Evolutionary conservation across 1,284 basidiomycete genomes (phyloP), one percentile per base, ranked within the genome.

Genomic region (Ceratobasidium sp.): DNA sequence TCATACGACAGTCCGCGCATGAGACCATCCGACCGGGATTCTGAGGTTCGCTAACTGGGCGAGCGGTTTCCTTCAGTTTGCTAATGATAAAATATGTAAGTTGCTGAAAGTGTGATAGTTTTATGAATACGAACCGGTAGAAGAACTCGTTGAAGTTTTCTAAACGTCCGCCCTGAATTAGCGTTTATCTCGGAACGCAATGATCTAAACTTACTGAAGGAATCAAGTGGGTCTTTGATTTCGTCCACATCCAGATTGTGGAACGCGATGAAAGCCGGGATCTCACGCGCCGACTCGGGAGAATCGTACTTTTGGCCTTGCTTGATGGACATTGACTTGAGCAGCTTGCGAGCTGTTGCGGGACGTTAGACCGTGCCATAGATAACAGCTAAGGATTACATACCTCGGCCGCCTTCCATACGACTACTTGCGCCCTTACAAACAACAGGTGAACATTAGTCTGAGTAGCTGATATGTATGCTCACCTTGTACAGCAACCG

Each of bases 231-330:
- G 51, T 97, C 93, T 20, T 90, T 85, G 61, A 98, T 93, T 84
- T 99, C 97, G 63, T 93, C 87, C 23, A 93, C 87, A 26, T 97
- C 91, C 66, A 99, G 89, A 10, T 91, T 90, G 85, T 99, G 96
- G 88, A 99, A 99, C 39, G 93, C 90, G 80, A 99, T 94, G 84
- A 99, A 99, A 0, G 89, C 84, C 0, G 91, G 90, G 63, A 99
- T 99, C 81, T 97, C 97, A 33, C 90, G 88, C 0, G 90, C 94
- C 0, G 96, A 97, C 75, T 92, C 90, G 0, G 95, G 94, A 4
- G 91, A 90, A 83, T 99, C 95, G 84, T 95, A 99, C 85, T 99
- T 99, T 84, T 91, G 82, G 0, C 97, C 97, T 85, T 99, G 97
- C 86, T 99, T 99, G 85, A 98, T 91, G 1, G 95, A 95, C 81